Evolutionary conservation across 495 filamentous ascomycete species (phyloP), one percentile per base, ranked within the genome.

Genomic region (Penicillium chermesinum): DNA sequence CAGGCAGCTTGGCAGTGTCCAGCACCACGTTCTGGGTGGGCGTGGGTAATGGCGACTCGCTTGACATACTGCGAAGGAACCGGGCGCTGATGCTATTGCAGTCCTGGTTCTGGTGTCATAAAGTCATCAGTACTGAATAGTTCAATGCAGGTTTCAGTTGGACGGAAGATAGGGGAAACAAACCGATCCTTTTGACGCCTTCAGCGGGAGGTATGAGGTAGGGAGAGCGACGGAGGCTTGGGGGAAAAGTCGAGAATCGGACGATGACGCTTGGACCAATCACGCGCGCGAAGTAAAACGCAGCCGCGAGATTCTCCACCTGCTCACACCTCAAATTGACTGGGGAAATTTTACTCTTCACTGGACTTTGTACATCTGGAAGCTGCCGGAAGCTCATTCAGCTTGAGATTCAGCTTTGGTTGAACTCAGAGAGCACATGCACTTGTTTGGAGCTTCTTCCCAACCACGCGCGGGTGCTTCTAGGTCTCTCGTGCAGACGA

Each of bases 1-100:
- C 63, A 38, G 77, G 61, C 35, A 75, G 67, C 41, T 66, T 72
- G 56, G 76, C 64, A 46, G 67, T 74, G 60, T 73, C 74, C 49
- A 78, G 66, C 61, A 74, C 69, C 60, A 73, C 64, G 59, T 69
- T 67, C 54, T 66, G 57, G 36, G 63, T 48, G 49, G 69, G 58
- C 47, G 65, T 63, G 46, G 64, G 59, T 57, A 72, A 59, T 56
- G 69, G 64, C 46, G 59, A 65, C 58, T 55, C 53, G 68, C 55
- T 70, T 50, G 66, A 69, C 67, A 73, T 71, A 55, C 61, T 73
- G 67, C 48, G 37, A 35, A 35, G 47, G 44, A 54, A 54, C 40
- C 57, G 48, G 53, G 47, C 54, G 49, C 50, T 51, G 51, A 52
- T 50, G 52, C 49, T 54, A 51, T 56, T 45, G 50, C 30, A 60